Base-by-base conservation (phyloP, 352 stramenopile genomes). In the Aphanomyces astaci region DNA sequence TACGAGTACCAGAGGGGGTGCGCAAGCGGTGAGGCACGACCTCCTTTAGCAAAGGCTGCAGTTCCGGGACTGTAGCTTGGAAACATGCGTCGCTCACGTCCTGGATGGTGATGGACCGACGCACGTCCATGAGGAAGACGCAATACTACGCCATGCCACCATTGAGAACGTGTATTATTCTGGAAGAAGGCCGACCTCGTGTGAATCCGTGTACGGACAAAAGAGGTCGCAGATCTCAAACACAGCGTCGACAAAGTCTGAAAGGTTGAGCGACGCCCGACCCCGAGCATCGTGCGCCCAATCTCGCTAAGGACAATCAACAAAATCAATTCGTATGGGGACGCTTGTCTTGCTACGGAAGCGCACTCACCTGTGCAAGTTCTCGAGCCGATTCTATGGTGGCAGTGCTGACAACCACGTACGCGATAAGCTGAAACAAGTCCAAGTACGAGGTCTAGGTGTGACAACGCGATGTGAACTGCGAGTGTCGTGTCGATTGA, bases 221-320 rank as follows among this genome's bases (percentile, higher is more conserved):
- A 46, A 65, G 56, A 53, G 32, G 39, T 65, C 56, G 56, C 56
- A 65, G 22, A 65, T 22, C 4, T 65, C 56, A 53, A 65, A 65
- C 17, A 65, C 10, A 24, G 56, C 56, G 27, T 65, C 56, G 32
- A 53, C 24, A 53, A 65, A 65, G 10, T 22, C 19, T 19, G 31
- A 27, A 15, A 33, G 48, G 24, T 54, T 32, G 33, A 65, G 17
- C 22, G 10, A n/a, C 1, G 33, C 40, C 3, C 25, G 56, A 24
- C 36, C 36, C 0, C 17, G 39, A 11, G 39, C 56, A 31, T 65
- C 56, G 24, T 53, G 32, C 19, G 17, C 33, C 56, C 56, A 65
- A 39, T 65, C 56, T 11, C 32, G 32, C 56, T 65, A 28, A 19
- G 11, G 13, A 65, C 39, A 24, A n/a, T 3, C 2, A 27, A 1